A percentile compares a stretch with the other conserved stretches of the same genome.
These are phyloP conservation scores for Malus hybrid DNA, from an alignment of 331 rosid species.

Conservation along the genomic window DNA sequence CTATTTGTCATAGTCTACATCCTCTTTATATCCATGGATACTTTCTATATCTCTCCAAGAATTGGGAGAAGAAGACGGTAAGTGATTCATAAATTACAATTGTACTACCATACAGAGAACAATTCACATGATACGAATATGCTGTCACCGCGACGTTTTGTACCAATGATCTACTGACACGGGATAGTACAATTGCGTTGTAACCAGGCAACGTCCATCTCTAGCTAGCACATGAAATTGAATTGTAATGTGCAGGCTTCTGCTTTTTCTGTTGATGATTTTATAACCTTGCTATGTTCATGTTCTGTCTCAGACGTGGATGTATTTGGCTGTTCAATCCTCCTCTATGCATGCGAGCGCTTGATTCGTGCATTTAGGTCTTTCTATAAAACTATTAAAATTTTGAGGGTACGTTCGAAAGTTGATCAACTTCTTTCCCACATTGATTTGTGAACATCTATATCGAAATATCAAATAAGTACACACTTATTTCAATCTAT, in stretches of 20 bases:
- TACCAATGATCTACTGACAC: too few relatives aligned
- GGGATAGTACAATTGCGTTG: too few relatives aligned
- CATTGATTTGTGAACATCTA: not conserved
- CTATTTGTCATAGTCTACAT: conserved; percentile 73
- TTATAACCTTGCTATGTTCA: not conserved
- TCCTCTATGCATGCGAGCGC: conserved; percentile 75
- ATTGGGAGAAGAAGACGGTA: conserved; percentile 88
- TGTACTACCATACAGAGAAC: too few relatives aligned
- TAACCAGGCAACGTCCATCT: not conserved
- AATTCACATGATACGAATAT: too few relatives aligned
- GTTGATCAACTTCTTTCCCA: not conserved
- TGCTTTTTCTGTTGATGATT: not conserved
- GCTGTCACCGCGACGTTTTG: too few relatives aligned
- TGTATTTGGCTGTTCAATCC: conserved; percentile 73
- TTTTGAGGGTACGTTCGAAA: conserved; percentile 47
- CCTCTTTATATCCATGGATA: conserved; percentile 73
- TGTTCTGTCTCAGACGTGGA: conserved; percentile 63
- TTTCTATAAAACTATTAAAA: conserved; percentile 57
- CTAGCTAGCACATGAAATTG: not conserved
- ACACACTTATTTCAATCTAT: too few relatives aligned
- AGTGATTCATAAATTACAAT: not conserved
- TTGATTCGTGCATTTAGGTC: conserved; percentile 78
- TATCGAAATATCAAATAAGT: not conserved
- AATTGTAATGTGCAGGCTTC: not conserved
- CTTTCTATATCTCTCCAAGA: conserved; percentile 68